Conservation (phyloP, 441 rosid species). For the Daphne laureola region DNA sequence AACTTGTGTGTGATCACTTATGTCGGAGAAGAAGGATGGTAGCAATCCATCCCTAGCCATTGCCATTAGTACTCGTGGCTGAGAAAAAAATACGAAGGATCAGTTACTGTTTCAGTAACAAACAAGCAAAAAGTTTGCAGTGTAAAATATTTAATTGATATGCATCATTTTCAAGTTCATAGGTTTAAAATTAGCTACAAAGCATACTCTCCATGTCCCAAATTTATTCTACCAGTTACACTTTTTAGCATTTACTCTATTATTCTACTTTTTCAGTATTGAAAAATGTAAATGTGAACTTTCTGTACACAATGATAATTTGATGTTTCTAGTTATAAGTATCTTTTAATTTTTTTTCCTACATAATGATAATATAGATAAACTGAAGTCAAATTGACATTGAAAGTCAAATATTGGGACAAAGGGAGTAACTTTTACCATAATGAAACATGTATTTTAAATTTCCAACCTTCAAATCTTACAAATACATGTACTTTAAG, state of each 20-base stretch:
- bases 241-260: too few relatives aligned
- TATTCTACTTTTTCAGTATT: too few relatives aligned
- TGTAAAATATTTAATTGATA: not conserved
- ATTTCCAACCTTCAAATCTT: not conserved
- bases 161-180: not conserved
- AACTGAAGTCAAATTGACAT: too few relatives aligned
- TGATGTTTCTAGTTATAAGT: too few relatives aligned
- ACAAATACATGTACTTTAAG: not conserved
- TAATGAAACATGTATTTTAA: too few relatives aligned
- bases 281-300: too few relatives aligned
- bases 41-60: slow-evolving; percentile 90
- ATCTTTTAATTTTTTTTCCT: too few relatives aligned
- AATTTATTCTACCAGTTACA: too few relatives aligned
- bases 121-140: not conserved
- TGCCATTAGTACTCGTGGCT: slow-evolving; percentile 90
- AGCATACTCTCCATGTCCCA: not conserved
- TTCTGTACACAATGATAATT: too few relatives aligned
- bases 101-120: not conserved
- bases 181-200: not conserved
- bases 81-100: slow-evolving; percentile 18
- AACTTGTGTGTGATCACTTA: slow-evolving; percentile 56
- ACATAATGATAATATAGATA: too few relatives aligned
- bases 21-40: slow-evolving; percentile 76
- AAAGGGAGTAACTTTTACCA: too few relatives aligned
- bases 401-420: too few relatives aligned